A percentile compares a stretch with the other conserved stretches of the same genome.
Evolutionary conservation across 345 rosid genomes (phyloP).

Genomic region (Moricandia moricandioides): DNA sequence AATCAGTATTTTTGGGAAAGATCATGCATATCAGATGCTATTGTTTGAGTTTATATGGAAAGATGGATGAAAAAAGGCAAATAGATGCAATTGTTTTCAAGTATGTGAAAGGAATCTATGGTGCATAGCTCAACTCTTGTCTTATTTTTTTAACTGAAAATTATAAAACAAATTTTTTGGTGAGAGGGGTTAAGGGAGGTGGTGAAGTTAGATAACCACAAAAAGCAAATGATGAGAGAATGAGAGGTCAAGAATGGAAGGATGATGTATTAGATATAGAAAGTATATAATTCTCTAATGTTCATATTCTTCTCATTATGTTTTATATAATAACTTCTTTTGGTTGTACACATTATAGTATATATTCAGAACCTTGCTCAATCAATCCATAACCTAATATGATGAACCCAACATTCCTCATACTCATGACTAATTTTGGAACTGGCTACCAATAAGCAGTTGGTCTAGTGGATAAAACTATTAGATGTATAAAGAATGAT

Average conservation of each 20-base stretch:
- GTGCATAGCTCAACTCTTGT: background rate
- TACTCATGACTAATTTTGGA: background rate
- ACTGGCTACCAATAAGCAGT: background rate
- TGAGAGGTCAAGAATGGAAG: constrained; percentile 18
- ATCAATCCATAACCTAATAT: background rate
- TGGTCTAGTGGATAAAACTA: no score
- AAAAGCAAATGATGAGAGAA: constrained; percentile 27
- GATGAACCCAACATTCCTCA: constrained; percentile 17
- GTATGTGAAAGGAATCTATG: constrained; percentile 17
- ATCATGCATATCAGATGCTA: constrained; percentile 4
- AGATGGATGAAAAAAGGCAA: background rate
- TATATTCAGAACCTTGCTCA: no score
- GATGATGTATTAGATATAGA: background rate
- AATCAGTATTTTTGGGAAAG: constrained; percentile 7
- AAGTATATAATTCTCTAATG: no score
- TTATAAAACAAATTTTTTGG: background rate
- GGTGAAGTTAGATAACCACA: constrained; percentile 1
- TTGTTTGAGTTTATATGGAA: constrained; percentile 23
- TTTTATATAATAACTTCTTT: no score
- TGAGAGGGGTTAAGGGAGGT: background rate
- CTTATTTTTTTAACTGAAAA: background rate
- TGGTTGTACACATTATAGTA: no score
- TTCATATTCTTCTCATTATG: no score
- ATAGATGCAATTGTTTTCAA: constrained; percentile 12
- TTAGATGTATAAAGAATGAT: background rate